Base-by-base conservation (phyloP, 768 basidiomycete species). In the Pseudohyphozyma bogoriensis region DNA sequence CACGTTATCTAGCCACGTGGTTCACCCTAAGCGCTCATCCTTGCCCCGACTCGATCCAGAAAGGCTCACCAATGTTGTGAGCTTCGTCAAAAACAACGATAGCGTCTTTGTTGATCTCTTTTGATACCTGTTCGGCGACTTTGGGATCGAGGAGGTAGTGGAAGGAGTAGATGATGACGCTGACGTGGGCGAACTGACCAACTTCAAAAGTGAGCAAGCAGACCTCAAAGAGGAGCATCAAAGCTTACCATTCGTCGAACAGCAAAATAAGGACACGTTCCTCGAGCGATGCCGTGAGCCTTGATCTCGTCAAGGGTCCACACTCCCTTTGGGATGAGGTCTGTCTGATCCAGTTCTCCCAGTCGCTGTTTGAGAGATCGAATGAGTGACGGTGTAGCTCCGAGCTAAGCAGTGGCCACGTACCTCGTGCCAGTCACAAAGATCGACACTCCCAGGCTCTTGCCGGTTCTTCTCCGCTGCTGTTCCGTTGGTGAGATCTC, bases 41-140 rank as follows among this genome's bases (percentile, higher is more conserved):
- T n/a, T n/a, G n/a, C 26, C 35, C 7, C 37, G 37, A 3, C 10
- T 10, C 20, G 16, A 45, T 39, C 13, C 24, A 52, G 49, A 35
- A 36, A 54, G 36, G 56, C 40, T 40, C 68, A 91, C 92, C 92
- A 54, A 99, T 99, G 72, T 99, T 99, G 74, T 99, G 95, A 20
- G 95, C 95, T 72, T 99, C 95, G 70, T 99, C 95, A 70, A 99
- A 99, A 2, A 99, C 95, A 40, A 99, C 91, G 55, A 99, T 99
- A 33, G 90, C 86, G 72, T 99, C 95, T 70, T 96, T 97, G 11
- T 87, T 88, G 76, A 99, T 79, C 73, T 99, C 95, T 71, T 89
- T 92, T 3, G 95, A 97, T 18, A 99, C 95, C 76, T 97, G 92
- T 68, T 97, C 95, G 0, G 95, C 95, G 44, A 99, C 92, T 75